phyloP scores from a whole-genome alignment of 2,329 filamentous ascomycete species.

The Ascochyta koolunga region DNA sequence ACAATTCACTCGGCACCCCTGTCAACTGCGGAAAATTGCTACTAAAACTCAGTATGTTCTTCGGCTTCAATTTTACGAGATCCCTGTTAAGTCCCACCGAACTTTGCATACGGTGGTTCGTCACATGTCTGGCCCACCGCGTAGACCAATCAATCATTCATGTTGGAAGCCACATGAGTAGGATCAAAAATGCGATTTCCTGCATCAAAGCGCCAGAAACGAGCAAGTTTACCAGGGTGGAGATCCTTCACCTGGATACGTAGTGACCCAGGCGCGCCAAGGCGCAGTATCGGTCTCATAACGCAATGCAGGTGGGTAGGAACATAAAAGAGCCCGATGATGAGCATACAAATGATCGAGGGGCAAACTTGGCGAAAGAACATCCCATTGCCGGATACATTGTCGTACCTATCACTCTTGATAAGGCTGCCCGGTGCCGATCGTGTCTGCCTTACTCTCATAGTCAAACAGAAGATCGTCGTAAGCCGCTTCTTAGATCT shows the following conservation, averaged over 20 bases:
- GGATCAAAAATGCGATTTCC: neutral
- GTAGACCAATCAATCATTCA: neutral
- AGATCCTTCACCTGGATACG: neutral
- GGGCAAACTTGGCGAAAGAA: neutral
- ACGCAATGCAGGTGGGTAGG: neutral
- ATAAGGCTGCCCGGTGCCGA: slow-evolving; percentile 4
- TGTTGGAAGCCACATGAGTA: neutral
- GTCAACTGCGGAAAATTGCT: too few species aligned
- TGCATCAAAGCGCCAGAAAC: neutral
- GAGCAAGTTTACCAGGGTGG: slow-evolving; percentile 1
- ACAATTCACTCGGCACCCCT: too few species aligned
- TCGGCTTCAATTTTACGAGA: too few species aligned
- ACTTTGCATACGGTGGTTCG: neutral
- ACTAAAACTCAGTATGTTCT: too few species aligned
- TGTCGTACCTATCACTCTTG: neutral
- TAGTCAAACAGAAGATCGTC: neutral
- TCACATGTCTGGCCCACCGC: neutral
- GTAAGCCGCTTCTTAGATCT: neutral
- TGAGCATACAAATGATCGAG: too few species aligned
- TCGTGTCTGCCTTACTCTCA: neutral
- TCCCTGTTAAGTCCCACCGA: too few species aligned
- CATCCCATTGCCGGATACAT: neutral
- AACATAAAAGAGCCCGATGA: too few species aligned
- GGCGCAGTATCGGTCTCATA: too few species aligned
- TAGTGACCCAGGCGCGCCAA: neutral